Evolutionary conservation across 192 early-diverging fungal genomes (phyloP).

Genomic region (Coemansia sp.): DNA sequence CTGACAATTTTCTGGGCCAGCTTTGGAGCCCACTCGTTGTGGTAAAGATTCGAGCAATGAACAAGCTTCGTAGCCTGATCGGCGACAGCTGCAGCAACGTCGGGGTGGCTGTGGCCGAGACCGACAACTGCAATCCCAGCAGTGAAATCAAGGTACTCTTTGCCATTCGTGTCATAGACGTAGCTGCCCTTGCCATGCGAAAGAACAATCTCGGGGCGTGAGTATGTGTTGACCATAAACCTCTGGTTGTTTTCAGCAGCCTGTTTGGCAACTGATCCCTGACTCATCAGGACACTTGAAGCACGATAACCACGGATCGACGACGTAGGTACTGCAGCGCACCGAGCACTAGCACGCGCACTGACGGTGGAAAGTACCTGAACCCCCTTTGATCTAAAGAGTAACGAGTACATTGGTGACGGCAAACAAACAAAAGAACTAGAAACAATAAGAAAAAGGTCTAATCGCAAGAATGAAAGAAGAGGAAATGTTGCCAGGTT

Average conservation of each 20-base stretch:
- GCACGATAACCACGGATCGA: slow-evolving; percentile 13
- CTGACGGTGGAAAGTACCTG: slow-evolving; percentile 9
- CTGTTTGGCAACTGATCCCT: slow-evolving; percentile 10
- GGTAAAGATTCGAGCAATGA: slow-evolving; percentile 90
- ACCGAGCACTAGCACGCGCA: background rate
- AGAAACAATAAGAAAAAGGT: slow-evolving; percentile 6
- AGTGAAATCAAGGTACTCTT: slow-evolving; percentile 86
- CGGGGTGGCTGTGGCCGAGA: slow-evolving; percentile 82
- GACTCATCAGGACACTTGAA: slow-evolving; percentile 9
- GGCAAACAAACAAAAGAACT: slow-evolving; percentile 6
- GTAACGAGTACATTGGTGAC: slow-evolving; percentile 2
- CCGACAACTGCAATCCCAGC: slow-evolving; percentile 95
- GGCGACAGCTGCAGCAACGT: slow-evolving; percentile 65
- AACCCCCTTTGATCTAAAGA: slow-evolving; percentile 6
- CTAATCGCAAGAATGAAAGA: background rate
- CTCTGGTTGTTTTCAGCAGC: slow-evolving; percentile 35
- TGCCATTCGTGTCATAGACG: slow-evolving; percentile 73
- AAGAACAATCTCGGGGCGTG: slow-evolving; percentile 68
- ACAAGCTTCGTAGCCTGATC: slow-evolving; percentile 84
- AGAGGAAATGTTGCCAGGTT: background rate
- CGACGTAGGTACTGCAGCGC: background rate
- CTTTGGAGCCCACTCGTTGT: slow-evolving; percentile 80
- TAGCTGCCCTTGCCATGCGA: slow-evolving; percentile 79
- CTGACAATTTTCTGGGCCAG: slow-evolving; percentile 76
- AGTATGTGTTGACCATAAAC: slow-evolving; percentile 70